Evolutionary conservation across 371 early-diverging fungal genomes (phyloP).

Genomic region (Mucor saturninus): DNA sequence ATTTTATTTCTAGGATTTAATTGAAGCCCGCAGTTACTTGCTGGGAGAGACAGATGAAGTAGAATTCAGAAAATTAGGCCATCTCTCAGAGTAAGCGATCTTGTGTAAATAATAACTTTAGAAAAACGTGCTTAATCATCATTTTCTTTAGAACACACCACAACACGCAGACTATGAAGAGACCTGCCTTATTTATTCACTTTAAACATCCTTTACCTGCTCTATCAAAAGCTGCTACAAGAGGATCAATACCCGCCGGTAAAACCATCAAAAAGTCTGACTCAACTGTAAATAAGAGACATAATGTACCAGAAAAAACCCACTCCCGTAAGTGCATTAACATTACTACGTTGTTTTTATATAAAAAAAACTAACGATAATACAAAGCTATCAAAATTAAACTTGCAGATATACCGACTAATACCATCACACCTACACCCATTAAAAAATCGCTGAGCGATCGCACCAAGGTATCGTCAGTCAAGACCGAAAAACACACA

Average conservation of each 20-base stretch:
- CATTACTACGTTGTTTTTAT: neutral
- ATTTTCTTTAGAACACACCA: neutral
- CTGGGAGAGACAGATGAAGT: constrained; percentile 15
- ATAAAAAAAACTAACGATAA: neutral
- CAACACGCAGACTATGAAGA: neutral
- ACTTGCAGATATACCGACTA: constrained; percentile 1
- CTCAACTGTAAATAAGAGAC: constrained; percentile 4
- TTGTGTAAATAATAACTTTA: neutral
- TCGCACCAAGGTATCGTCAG: neutral
- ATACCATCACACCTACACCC: neutral
- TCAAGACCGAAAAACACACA: neutral
- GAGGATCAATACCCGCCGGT: neutral
- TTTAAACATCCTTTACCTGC: constrained; percentile 6
- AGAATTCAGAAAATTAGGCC: constrained; percentile 10
- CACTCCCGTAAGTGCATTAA: neutral
- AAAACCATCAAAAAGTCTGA: constrained; percentile 2
- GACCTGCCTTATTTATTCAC: constrained; percentile 10
- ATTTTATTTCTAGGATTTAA: constrained; percentile 4
- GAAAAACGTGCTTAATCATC: neutral
- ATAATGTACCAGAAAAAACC: neutral
- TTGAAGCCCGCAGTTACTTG: constrained; percentile 20
- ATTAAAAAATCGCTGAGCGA: constrained; percentile 17
- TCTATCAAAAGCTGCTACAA: neutral
- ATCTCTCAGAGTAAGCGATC: constrained; percentile 11
- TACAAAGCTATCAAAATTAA: neutral